phyloP scores from a whole-genome alignment of 768 basidiomycete species.

The Paxillus rubicundulus region DNA sequence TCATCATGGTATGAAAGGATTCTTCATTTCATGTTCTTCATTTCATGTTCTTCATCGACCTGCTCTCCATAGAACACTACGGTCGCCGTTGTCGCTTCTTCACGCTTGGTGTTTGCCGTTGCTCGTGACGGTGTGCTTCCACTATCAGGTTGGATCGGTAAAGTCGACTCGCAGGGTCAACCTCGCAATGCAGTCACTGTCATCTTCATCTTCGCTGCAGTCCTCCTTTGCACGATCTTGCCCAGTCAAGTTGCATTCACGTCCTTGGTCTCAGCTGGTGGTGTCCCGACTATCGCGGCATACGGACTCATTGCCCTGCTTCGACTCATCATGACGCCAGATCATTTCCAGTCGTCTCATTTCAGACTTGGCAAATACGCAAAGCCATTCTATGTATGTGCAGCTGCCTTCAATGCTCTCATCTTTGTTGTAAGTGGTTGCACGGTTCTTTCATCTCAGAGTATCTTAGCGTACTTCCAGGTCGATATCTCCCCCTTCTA shows the following conservation, averaged over 20 bases:
- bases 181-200: constrained; percentile 85
- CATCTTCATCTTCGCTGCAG: constrained; percentile 75
- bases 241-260: constrained; percentile 92
- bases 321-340: constrained; percentile 73
- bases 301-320: constrained; percentile 81
- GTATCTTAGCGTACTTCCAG: constrained; percentile 35
- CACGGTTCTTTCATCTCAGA: background rate
- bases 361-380: constrained; percentile 69
- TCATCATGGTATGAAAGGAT: constrained; percentile 63
- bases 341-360: constrained; percentile 68
- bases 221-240: constrained; percentile 81
- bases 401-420: constrained; percentile 69
- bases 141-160: constrained; percentile 76
- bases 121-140: constrained; percentile 94
- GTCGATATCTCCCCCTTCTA: constrained; percentile 84
- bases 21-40: background rate
- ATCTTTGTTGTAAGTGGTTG: constrained; percentile 63
- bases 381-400: constrained; percentile 64
- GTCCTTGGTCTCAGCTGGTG: constrained; percentile 84
- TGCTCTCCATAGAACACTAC: constrained; percentile 65
- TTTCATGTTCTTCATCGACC: background rate
- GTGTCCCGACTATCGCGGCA: constrained; percentile 82
- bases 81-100: constrained; percentile 84
- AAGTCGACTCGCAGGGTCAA: constrained; percentile 67
- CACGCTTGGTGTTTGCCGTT: constrained; percentile 86